phyloP scores from a whole-genome alignment of 805 yeast species.

The Yamadazyma nakazawae region DNA sequence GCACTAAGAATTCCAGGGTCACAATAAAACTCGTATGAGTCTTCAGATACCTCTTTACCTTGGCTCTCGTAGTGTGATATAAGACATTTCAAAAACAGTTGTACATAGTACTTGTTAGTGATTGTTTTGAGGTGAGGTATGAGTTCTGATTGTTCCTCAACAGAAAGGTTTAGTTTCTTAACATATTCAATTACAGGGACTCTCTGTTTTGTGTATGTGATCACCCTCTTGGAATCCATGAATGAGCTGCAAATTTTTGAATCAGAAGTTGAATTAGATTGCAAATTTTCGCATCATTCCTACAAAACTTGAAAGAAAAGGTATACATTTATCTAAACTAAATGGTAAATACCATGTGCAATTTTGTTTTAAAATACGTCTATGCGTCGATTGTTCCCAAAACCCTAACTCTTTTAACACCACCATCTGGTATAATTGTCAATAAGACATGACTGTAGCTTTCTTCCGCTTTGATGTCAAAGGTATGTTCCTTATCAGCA shows the following conservation, averaged over 20 bases:
- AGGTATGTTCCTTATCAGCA: slow-evolving; percentile 81
- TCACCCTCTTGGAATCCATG: neutral
- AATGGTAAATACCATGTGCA: neutral
- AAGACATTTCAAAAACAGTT: slow-evolving; percentile 41
- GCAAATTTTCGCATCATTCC: neutral
- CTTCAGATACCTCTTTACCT: slow-evolving; percentile 35
- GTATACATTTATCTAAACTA: neutral
- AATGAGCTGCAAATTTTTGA: neutral
- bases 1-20: slow-evolving; percentile 29
- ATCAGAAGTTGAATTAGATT: neutral
- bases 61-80: slow-evolving; percentile 31
- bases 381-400: slow-evolving; percentile 51
- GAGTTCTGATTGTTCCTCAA: slow-evolving; percentile 2
- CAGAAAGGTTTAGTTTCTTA: neutral
- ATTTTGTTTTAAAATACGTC: neutral
- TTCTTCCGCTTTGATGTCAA: slow-evolving; percentile 27
- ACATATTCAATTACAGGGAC: slow-evolving; percentile 6
- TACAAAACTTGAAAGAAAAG: neutral
- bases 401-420: slow-evolving; percentile 86
- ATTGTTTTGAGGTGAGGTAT: neutral
- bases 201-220: slow-evolving; percentile 12
- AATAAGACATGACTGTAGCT: slow-evolving; percentile 68
- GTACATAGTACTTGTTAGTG: slow-evolving; percentile 52
- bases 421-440: slow-evolving; percentile 94
- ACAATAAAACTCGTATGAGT: slow-evolving; percentile 41